Percentiles rank a stretch among this genome's conserved stretches.
Conservation (phyloP, 202 grass and related monocot genomes). For the Setaria italica region DNA sequence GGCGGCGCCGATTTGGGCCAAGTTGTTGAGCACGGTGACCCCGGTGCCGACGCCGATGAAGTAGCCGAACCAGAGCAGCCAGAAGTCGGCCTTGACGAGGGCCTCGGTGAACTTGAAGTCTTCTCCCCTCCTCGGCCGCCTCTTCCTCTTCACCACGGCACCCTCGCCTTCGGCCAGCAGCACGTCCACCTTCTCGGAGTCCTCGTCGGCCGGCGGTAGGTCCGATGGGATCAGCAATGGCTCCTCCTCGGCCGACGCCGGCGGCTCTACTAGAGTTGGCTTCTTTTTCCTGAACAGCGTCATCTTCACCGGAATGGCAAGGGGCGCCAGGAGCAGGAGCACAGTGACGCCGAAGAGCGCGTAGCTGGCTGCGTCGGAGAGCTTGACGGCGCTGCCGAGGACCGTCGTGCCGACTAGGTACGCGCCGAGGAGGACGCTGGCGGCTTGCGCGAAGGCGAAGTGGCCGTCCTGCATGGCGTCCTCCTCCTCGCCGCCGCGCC, state of each 20-base stretch:
- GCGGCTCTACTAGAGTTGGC: background rate
- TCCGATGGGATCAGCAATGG: constrained; percentile 15
- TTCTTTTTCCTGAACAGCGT: constrained; percentile 41
- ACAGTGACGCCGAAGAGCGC: constrained; percentile 43
- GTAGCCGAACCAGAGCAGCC: constrained; percentile 50
- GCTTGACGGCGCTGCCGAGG: constrained; percentile 17
- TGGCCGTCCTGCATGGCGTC: constrained; percentile 33
- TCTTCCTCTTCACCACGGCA: constrained; percentile 40
- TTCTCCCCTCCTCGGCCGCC: constrained; percentile 47
- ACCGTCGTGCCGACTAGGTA: constrained; percentile 55
- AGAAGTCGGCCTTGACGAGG: constrained; percentile 61
- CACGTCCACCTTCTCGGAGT: constrained; percentile 34
- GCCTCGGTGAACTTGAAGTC: constrained; percentile 54
- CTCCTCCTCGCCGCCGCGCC: constrained; percentile 35
- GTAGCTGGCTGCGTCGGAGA: constrained; percentile 36
- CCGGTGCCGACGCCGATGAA: constrained; percentile 55
- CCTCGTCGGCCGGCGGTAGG: constrained; percentile 18
- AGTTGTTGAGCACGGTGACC: constrained; percentile 56
- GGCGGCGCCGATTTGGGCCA: constrained; percentile 47
- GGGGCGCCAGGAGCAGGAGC: constrained; percentile 55
- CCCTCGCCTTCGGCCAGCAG: constrained; percentile 47
- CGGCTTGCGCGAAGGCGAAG: constrained; percentile 53
- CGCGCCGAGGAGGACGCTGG: constrained; percentile 46
- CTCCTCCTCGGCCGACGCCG: background rate
- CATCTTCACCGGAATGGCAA: constrained; percentile 64